Base-by-base conservation (phyloP, 306 rosid species). In the Sphenostylis stenocarpa region DNA sequence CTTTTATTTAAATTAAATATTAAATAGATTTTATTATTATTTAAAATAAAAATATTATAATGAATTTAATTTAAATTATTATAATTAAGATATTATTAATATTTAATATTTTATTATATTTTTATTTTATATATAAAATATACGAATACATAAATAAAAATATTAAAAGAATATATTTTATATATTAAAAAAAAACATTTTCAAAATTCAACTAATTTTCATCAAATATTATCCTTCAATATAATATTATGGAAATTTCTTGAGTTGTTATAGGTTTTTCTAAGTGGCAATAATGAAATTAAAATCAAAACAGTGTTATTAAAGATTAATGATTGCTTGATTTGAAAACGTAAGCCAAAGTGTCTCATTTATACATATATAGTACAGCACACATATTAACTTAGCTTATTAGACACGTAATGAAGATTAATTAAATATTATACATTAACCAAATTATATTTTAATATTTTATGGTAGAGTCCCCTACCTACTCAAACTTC, bases 271-370 rank as follows among this genome's bases (percentile, higher is more conserved):
- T 56, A 15, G 82, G 21, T 43, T 83, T 67, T 38, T 77, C 80
- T 31, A 21, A 24, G 33, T 78, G 67, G 34, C 31, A 48, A 66
- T 74, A 57, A 56, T 41, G 82, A 56, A 78, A 44, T 72, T 71
- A 78, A 77, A 70, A 75, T 71, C 80, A 77, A 70, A 75, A 36
- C 70, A 58, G 20, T 61, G 77, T 52, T 38, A 57, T 70, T 34
- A 67, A 31, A 26, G 61, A 57, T 24, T 80, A 77, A 84, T 82
- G 85, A 85, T 85, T 52, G 72, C 72, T 69, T 74, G 5, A 65
- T 80, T 84, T 77, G 76, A 76, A 82, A 79, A 66, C 33, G 47
- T 77, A 67, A 52, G 23, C 29, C 26, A 67, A 77, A 26, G 19
- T 28, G 26, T 26, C 7, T 48, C 38, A 3, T 66, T 38, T 24